phyloP scores from a whole-genome alignment of 108 stramenopile species.

The Nitzschia sp. region DNA sequence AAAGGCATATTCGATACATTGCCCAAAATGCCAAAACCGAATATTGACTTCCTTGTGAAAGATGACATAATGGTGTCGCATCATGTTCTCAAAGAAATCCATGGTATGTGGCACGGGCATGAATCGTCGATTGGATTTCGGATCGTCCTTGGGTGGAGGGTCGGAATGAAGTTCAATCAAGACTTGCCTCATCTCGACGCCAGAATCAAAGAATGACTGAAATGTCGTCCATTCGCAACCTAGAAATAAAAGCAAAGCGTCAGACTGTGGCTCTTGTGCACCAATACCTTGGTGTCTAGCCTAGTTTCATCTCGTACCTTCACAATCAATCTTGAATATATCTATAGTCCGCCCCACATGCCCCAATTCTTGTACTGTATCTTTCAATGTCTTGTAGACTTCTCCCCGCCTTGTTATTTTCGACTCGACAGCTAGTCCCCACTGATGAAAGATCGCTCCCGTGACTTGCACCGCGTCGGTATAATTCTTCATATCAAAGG shows the following conservation, averaged over 20 bases:
- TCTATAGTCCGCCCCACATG: constrained; percentile 60
- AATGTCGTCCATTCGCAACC: constrained; percentile 4
- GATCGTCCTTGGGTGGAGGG: not conserved
- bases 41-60: constrained; percentile 68
- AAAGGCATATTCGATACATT: constrained; percentile 36
- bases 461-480: constrained; percentile 17
- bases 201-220: not conserved
- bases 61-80: constrained; percentile 48
- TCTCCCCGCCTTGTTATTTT: constrained; percentile 14
- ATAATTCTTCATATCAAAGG: constrained; percentile 46
- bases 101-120: not conserved
- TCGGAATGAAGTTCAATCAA: constrained; percentile 14
- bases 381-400: constrained; percentile 40
- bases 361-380: constrained; percentile 52
- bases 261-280: too few species aligned
- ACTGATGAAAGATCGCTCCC: constrained; percentile 45
- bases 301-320: too few species aligned
- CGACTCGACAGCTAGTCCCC: constrained; percentile 45
- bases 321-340: constrained; percentile 75
- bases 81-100: constrained; percentile 41
- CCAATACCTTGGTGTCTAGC: too few species aligned
- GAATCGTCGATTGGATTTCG: not conserved
- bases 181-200: constrained; percentile 5
- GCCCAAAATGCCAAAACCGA: constrained; percentile 7
- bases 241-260: not conserved